A percentile compares a stretch with the other conserved stretches of the same genome.
These are phyloP conservation scores for Ceratobasidium sp. DNA, from an alignment of 1,284 basidiomycete genomes.

Conservation along the genomic window DNA sequence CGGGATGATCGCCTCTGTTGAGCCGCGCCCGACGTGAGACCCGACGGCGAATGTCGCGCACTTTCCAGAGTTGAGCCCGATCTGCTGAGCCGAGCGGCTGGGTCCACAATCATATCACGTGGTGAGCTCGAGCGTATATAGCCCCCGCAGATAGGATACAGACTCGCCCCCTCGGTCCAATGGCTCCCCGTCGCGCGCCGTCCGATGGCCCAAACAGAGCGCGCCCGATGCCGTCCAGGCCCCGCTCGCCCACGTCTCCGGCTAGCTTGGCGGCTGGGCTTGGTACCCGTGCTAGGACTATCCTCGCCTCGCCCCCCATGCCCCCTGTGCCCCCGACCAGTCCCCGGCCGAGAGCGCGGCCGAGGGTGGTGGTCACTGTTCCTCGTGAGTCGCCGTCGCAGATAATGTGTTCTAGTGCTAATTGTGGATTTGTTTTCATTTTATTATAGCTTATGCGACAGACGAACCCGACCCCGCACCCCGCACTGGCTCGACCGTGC, in stretches of 20 bases:
- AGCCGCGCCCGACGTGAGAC: constrained; percentile 25
- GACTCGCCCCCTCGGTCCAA: constrained; percentile 9
- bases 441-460: constrained; percentile 23
- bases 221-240: neutral
- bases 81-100: neutral
- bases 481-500: constrained; percentile 5
- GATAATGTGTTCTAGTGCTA: neutral
- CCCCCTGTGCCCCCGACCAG: constrained; percentile 17
- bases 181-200: constrained; percentile 33
- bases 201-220: constrained; percentile 22
- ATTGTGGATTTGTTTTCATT: neutral
- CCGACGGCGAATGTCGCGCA: constrained; percentile 34
- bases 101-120: constrained; percentile 17
- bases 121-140: neutral
- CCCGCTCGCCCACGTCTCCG: constrained; percentile 15
- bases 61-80: no score
- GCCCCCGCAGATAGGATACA: neutral
- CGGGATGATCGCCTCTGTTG: constrained; percentile 2
- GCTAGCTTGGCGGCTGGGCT: constrained; percentile 1
- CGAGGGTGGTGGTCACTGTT: constrained; percentile 27
- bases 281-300: constrained; percentile 25
- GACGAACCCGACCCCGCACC: constrained; percentile 38
- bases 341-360: constrained; percentile 9
- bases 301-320: constrained; percentile 16
- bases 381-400: constrained; percentile 8